A percentile compares a stretch with the other conserved stretches of the same genome.
These are phyloP conservation scores for Knoxia roxburghii DNA, from an alignment of 257 asterid species.

Conservation along the genomic window DNA sequence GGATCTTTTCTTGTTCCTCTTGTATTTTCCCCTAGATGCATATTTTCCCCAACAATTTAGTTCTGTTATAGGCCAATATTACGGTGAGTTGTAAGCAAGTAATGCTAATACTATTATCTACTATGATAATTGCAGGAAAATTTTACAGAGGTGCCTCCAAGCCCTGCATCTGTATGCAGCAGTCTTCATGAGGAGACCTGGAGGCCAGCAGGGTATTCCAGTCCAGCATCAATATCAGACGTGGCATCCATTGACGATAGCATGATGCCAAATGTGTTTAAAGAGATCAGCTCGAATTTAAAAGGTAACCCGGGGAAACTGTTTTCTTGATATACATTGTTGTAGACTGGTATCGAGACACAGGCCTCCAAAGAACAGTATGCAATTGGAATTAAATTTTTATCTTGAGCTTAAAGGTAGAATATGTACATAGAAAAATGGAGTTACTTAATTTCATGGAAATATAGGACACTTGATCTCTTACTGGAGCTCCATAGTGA, in stretches of 20 bases:
- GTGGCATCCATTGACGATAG: constrained; percentile 53
- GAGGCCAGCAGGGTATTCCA: constrained; percentile 58
- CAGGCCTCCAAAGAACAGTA: too few species aligned
- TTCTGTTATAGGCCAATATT: background rate
- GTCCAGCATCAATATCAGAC: constrained; percentile 63
- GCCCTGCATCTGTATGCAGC: constrained; percentile 97
- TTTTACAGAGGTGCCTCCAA: constrained; percentile 95
- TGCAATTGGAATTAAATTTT: background rate
- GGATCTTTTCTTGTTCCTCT: constrained; percentile 21
- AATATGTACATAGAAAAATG: background rate
- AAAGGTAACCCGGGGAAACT: constrained; percentile 41
- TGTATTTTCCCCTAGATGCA: background rate
- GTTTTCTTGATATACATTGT: background rate
- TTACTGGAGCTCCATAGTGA: background rate
- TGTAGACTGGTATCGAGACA: too few species aligned
- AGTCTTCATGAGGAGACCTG: constrained; percentile 66
- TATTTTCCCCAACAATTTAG: background rate
- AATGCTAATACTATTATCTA: background rate
- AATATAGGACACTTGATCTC: background rate
- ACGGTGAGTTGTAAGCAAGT: background rate
- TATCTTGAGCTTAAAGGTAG: background rate
- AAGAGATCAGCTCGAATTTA: constrained; percentile 83
- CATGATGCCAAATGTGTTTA: constrained; percentile 60
- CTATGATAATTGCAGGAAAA: constrained; percentile 53
- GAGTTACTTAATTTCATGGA: background rate